Evolutionary conservation across 768 basidiomycete genomes (phyloP), one percentile per base, ranked within the genome.

Genomic region (Lactarius tabidus): DNA sequence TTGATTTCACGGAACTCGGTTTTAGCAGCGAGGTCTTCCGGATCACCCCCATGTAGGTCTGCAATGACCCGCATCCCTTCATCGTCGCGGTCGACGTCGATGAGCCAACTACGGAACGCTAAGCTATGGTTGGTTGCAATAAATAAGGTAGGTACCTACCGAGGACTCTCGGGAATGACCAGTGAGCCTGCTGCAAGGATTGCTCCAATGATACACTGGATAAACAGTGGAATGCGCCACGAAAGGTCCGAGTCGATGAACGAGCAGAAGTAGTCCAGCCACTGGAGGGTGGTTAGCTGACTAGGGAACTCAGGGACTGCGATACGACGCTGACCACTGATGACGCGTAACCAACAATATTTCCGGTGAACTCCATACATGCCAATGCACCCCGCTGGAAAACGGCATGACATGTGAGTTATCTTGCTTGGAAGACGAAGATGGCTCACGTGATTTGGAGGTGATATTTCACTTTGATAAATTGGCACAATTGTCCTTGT

Each of bases 391-490:
- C 95, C 70, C 95, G 85, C 88, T 95, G 70, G 41, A 18, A 6
- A 62, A 59, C 36, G 41, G 43, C n/a, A n/a, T 63, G 26, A 54
- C 31, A n/a, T 14, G 33, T 35, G 14, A 53, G 51, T 59, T 57
- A 63, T 61, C 29, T 58, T 61, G 48, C 6, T 26, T 52, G 17
- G 35, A 14, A 61, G 45, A 58, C 2, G 52, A 51, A 33, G 23
- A 31, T 20, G 20, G 43, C 43, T 51, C 23, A 91, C 93, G 77
- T 95, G 92, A 70, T 90, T 82, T 2, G 95, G 91, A 35, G 95
- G 95, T 5, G 93, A 95, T 55, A 97, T 93, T 79, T 98, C 95
- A 70, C 91, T 93, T 79, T 97, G 92, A 75, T 94, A 95, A 64
- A 95, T 93, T 17, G 93, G 93, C 33, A 95, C 93, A 66, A 95